Percentiles rank a stretch among this genome's conserved stretches.
Evolutionary conservation across 495 filamentous ascomycete species (phyloP).

Genomic region (Lepidopterella palustris): DNA sequence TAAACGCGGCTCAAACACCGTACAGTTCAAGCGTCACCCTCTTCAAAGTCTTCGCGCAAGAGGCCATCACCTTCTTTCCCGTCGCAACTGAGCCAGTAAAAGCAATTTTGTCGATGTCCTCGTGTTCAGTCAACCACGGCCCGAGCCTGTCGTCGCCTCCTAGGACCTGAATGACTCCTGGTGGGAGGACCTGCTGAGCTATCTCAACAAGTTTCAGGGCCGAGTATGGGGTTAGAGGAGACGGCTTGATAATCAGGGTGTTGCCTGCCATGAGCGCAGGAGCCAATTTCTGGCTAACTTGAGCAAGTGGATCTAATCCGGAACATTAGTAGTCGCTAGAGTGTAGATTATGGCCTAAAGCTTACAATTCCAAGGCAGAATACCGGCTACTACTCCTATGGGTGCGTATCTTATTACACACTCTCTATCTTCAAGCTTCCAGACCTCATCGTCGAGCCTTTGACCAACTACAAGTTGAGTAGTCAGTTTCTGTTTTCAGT

Average conservation of each 20-base stretch:
- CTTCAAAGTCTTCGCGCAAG: conserved; percentile 32
- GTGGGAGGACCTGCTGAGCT: conserved; percentile 43
- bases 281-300: conserved; percentile 49
- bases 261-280: conserved; percentile 54
- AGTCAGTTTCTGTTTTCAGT: background rate
- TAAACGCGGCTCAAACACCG: background rate
- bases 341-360: background rate
- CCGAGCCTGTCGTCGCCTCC: conserved; percentile 43
- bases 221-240: conserved; percentile 57
- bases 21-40: conserved; percentile 49
- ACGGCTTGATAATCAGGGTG: conserved; percentile 58
- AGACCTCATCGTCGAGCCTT: conserved; percentile 20
- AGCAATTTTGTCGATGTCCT: conserved; percentile 32
- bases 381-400: background rate
- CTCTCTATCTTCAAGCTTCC: conserved; percentile 37
- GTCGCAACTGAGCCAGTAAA: conserved; percentile 35
- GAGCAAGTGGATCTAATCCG: conserved; percentile 49
- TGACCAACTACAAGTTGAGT: background rate
- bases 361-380: background rate
- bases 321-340: background rate
- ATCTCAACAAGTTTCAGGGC: conserved; percentile 59
- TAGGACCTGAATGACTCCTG: conserved; percentile 54
- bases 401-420: conserved; percentile 17
- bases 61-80: conserved; percentile 34
- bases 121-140: conserved; percentile 30